Evolutionary conservation across 179 eudicot genomes (phyloP).

Genomic region (Beta lomatogona): DNA sequence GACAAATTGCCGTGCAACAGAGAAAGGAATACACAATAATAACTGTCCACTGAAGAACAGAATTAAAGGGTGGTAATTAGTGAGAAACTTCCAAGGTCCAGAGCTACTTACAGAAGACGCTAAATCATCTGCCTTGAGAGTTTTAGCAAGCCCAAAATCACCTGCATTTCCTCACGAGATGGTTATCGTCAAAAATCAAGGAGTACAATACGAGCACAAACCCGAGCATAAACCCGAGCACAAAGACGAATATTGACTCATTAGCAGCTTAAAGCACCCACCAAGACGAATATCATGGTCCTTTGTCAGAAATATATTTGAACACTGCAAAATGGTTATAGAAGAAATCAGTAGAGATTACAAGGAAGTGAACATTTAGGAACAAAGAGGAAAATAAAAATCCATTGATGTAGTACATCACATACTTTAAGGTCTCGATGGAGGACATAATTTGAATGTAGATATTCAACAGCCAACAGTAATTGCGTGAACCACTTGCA

Average conservation of each 20-base stretch:
- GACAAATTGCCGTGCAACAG: not conserved
- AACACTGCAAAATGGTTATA: conserved; percentile 62
- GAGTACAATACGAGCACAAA: conserved; percentile 1
- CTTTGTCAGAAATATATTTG: conserved; percentile 94
- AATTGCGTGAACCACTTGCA: conserved; percentile 91
- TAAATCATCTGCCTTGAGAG: conserved; percentile 96
- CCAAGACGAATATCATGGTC: conserved; percentile 94
- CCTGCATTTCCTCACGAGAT: conserved; percentile 47
- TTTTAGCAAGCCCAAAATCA: conserved; percentile 98
- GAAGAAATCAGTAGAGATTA: conserved; percentile 3
- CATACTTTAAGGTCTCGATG: conserved; percentile 95
- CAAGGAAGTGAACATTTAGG: not conserved
- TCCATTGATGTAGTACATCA: not conserved
- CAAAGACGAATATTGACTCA: not conserved
- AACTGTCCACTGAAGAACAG: not conserved
- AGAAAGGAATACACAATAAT: not conserved
- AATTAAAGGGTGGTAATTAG: not conserved
- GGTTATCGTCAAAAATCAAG: not conserved
- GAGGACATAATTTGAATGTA: conserved; percentile 89
- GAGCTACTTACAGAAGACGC: conserved; percentile 83
- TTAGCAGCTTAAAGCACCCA: conserved; percentile 35
- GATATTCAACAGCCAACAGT: conserved; percentile 88
- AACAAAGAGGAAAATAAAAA: not conserved
- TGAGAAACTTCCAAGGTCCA: conserved; percentile 10
- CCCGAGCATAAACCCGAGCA: conserved; percentile 8